phyloP scores from a whole-genome alignment of 257 asterid genomes.

The Solanum bulbocastanum region DNA sequence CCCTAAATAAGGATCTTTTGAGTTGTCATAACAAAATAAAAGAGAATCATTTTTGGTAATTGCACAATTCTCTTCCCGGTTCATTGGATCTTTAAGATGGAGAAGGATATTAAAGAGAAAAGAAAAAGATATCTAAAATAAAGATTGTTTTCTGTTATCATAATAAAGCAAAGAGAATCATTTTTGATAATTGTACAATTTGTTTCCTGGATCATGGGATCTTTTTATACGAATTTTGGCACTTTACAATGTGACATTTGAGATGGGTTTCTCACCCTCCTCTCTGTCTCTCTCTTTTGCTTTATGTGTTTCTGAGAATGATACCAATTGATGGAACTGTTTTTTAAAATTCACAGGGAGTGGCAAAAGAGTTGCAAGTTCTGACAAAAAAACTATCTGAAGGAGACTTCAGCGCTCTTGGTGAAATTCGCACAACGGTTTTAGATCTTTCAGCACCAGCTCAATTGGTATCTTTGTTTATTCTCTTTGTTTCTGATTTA shows the following conservation, averaged over 20 bases:
- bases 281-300: background rate
- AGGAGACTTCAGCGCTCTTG: conserved; percentile 58
- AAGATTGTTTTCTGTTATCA: background rate
- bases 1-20: background rate
- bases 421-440: conserved; percentile 66
- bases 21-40: background rate
- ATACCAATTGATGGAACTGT: background rate
- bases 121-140: background rate
- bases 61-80: background rate
- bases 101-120: background rate
- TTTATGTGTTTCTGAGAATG: background rate
- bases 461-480: conserved; percentile 45
- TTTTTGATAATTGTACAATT: background rate
- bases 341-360: conserved; percentile 40
- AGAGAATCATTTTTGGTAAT: background rate
- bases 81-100: background rate
- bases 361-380: conserved; percentile 47
- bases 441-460: conserved; percentile 83
- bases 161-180: background rate
- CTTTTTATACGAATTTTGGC: background rate
- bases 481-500: background rate
- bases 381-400: conserved; percentile 41
- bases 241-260: background rate
- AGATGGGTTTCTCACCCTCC: background rate
- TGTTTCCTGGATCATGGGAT: background rate